These are phyloP conservation scores for Apiotrichum siamense DNA, from an alignment of 1,284 basidiomycete species.

Conservation along the genomic window DNA sequence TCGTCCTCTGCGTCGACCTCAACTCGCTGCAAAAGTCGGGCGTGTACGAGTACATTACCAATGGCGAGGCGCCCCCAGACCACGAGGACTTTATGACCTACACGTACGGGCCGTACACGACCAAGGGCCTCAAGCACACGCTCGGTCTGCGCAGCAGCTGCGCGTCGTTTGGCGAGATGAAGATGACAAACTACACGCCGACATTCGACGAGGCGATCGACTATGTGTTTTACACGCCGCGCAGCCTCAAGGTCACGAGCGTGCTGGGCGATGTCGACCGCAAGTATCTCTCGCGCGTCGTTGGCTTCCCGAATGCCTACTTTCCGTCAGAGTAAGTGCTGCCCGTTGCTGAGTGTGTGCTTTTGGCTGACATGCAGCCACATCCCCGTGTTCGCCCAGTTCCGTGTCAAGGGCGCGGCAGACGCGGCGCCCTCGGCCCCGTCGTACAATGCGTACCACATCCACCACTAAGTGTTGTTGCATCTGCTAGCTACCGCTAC, in stretches of 20 bases:
- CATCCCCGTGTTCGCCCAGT: conserved; percentile 48
- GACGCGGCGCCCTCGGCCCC: conserved; percentile 52
- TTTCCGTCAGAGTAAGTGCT: conserved; percentile 88
- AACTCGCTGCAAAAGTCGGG: conserved; percentile 84
- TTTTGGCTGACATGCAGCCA: conserved; percentile 34
- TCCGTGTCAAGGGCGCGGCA: conserved; percentile 40
- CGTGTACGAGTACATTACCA: conserved; percentile 85
- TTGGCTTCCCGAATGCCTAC: conserved; percentile 95
- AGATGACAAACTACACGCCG: conserved; percentile 88
- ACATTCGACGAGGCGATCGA: conserved; percentile 79
- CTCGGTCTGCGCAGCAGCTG: conserved; percentile 82
- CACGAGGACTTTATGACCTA: conserved; percentile 93
- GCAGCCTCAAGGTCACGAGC: conserved; percentile 73
- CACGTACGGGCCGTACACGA: conserved; percentile 85
- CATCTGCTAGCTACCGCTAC: too few relatives aligned
- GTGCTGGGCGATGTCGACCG: conserved; percentile 85
- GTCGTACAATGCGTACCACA: conserved; percentile 14
- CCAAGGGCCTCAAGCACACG: conserved; percentile 76
- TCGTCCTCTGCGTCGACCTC: conserved; percentile 89
- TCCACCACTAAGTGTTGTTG: too few relatives aligned
- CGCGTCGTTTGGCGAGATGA: conserved; percentile 59
- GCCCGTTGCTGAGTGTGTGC: conserved; percentile 12
- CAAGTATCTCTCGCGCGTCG: conserved; percentile 78
- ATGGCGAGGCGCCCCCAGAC: conserved; percentile 62
- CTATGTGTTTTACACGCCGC: conserved; percentile 86